Conservation (phyloP, 371 early-diverging fungal species). For the Phascolomyces articulosus region DNA sequence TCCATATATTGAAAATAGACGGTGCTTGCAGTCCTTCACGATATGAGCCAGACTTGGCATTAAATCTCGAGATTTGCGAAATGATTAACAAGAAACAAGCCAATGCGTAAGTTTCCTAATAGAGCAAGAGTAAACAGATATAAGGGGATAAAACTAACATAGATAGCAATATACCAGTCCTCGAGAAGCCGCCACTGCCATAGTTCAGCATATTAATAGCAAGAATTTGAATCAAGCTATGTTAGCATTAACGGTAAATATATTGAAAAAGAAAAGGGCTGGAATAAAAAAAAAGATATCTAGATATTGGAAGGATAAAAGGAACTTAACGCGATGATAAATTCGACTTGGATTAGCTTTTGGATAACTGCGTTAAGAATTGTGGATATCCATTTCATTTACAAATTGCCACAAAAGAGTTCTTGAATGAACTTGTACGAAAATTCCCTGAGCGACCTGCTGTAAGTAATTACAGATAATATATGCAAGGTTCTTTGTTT, state of each 20-base stretch:
- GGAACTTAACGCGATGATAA: no score
- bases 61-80: constrained; percentile 93
- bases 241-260: constrained; percentile 75
- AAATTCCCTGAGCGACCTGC: constrained; percentile 92
- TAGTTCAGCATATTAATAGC: constrained; percentile 81
- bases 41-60: constrained; percentile 76
- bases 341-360: constrained; percentile 53
- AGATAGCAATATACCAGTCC: constrained; percentile 57
- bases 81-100: constrained; percentile 84
- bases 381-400: constrained; percentile 97
- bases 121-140: neutral
- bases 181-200: constrained; percentile 86
- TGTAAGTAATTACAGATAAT: no score
- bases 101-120: constrained; percentile 61
- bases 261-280: neutral
- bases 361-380: constrained; percentile 97
- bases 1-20: constrained; percentile 33
- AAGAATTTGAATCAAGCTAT: constrained; percentile 72
- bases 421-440: constrained; percentile 94
- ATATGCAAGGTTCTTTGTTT: no score
- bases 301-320: neutral
- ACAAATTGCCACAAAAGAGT: constrained; percentile 94
- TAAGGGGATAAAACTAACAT: neutral
- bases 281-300: no score
- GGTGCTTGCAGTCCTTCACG: constrained; percentile 76